Base-by-base conservation (phyloP, 2,329 filamentous ascomycete species). In the Fusarium sp. region DNA sequence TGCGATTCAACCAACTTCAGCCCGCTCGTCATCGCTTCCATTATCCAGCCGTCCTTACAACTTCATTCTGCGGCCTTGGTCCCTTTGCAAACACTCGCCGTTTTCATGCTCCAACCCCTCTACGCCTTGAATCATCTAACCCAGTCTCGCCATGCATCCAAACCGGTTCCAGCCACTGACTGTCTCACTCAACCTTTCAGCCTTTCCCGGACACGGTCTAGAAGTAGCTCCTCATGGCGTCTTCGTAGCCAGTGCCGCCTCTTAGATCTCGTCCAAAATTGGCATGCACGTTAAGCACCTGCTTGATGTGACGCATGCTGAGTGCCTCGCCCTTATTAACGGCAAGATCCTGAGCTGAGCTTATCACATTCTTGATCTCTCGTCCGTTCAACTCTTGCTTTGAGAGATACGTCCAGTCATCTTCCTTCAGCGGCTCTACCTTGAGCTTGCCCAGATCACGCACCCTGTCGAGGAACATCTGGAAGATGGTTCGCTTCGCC, bases 281-380 rank as follows among this genome's bases (percentile, higher is more conserved):
- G 81, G 94, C 91, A 27, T 93, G 92, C 3, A 97, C 94, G 49
- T 95, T 93, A n/a, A 98, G 87, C 14, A 97, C 94, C 70, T 94
- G 90, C 74, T 89, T 90, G 79, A 98, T 92, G 78, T 97, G 94
- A 58, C 87, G 87, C 92, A 97, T 95, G 62, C 89, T 89, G 35
- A 98, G 87, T 5, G 89, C 85, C 67, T 92, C 89, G 29, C 89
- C 86, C 80, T 95, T 93, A 72, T 94, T 93, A 51, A 96, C 88
- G 2, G 95, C 94, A 17, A 98, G 87, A 0, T 93, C 93, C 81
- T 97, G 94, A 2, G 94, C 94, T 0, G 93, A 95, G 64, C 93
- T 90, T 57, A 97, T 92, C 12, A 92, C 92, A 80, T 97, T 97
- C 85, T 97, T 97, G 86, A 97, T 97, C 89, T 95, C 86, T 20